Base-by-base conservation (phyloP, 768 basidiomycete species). In the Termitomyces sp. region DNA sequence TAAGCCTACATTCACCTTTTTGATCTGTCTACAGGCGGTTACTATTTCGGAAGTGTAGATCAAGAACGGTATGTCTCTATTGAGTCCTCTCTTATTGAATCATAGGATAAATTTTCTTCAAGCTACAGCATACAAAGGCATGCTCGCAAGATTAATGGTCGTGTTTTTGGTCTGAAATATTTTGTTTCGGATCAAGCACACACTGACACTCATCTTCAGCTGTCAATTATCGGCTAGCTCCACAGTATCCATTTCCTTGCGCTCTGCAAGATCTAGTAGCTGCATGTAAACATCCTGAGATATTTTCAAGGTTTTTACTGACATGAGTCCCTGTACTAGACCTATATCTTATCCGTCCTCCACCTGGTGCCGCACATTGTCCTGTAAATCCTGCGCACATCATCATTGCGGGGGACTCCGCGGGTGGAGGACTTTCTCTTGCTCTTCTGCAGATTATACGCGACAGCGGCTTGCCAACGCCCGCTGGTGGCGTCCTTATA, bases 211-310 rank as follows among this genome's bases (percentile, higher is more conserved):
- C 72, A 54, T 63, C 65, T 62, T 12, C 59, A 90, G 88, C 88
- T 58, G 78, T 92, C 54, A 88, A 89, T 61, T 92, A 92, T 65
- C 82, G 89, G 40, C 82, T 95, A n/a, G 90, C 95, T 14, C 96
- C 96, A 0, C 96, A 98, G 72, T 98, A 96, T 65, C 96, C 96
- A 1, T 98, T 97, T 68, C 96, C 96, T 14, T 93, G 92, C 62
- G 92, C 88, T 1, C 72, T 98, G 7, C 94, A 97, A 65, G 96
- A 98, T 70, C 75, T 86, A 35, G 67, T 98, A 12, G 91, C 96
- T 2, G 87, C 94, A 8, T 98, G 91, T 92, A 64, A 63, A 85
- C 69, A 33, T 40, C 22, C 13, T 30, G 33, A 20, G 22, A 28
- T 40, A 18, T 30, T 18, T 10, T 44, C 13, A 1, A 33, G 8